Evolutionary conservation across 2,329 filamentous ascomycete genomes (phyloP).

Genomic region (Ophiosphaerella korrae): DNA sequence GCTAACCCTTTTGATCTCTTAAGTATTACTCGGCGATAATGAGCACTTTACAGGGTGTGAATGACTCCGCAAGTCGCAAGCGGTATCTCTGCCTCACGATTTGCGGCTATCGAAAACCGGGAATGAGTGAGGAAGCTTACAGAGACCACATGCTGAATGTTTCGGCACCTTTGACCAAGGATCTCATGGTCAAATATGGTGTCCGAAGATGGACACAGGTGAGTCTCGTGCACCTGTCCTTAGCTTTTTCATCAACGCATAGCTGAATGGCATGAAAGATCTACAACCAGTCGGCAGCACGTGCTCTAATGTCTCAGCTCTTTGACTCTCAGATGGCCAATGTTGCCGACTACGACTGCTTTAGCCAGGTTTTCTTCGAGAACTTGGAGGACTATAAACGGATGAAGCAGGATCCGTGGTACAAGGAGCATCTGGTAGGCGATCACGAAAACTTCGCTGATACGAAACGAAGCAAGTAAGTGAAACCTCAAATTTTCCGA

Average conservation of each 20-base stretch:
- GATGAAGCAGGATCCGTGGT: slow-evolving; percentile 58
- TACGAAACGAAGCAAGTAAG: slow-evolving; percentile 47
- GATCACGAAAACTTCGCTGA: slow-evolving; percentile 60
- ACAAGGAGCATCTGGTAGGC: slow-evolving; percentile 50
- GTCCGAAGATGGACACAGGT: slow-evolving; percentile 53
- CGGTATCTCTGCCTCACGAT: slow-evolving; percentile 55
- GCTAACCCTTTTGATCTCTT: too few relatives aligned
- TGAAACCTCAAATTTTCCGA: too few relatives aligned
- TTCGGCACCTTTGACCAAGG: slow-evolving; percentile 54
- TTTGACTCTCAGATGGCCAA: slow-evolving; percentile 56
- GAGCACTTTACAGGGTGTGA: too few relatives aligned
- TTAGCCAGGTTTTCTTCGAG: slow-evolving; percentile 56
- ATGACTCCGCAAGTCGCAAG: too few relatives aligned
- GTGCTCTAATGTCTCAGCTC: slow-evolving; percentile 45
- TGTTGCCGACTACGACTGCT: slow-evolving; percentile 57
- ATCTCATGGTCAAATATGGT: slow-evolving; percentile 57
- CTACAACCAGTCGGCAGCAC: slow-evolving; percentile 48
- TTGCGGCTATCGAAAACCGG: slow-evolving; percentile 53
- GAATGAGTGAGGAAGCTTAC: slow-evolving; percentile 57
- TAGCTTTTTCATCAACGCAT: not conserved
- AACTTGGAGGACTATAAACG: slow-evolving; percentile 53
- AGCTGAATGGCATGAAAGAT: slow-evolving; percentile 29
- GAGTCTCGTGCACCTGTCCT: not conserved
- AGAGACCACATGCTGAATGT: slow-evolving; percentile 55
- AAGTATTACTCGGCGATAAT: too few relatives aligned